phyloP scores from a whole-genome alignment of 768 basidiomycete species.

The Pisolithus marmoratus region DNA sequence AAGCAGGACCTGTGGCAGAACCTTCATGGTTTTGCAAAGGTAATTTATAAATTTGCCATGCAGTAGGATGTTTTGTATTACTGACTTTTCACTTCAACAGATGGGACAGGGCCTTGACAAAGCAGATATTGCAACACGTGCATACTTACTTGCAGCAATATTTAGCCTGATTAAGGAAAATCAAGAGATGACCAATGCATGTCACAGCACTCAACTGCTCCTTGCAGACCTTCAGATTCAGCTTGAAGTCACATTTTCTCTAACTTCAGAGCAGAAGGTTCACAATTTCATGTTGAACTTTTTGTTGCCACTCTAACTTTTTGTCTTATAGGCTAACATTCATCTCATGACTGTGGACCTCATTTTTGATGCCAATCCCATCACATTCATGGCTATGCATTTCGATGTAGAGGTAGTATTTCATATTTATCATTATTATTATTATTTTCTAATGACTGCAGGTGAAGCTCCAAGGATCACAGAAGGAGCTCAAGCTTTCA shows the following conservation, averaged over 20 bases:
- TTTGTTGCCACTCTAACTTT: neutral
- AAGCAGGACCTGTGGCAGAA: neutral
- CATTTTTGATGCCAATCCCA: neutral
- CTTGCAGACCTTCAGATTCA: too few species aligned
- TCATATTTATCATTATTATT: neutral
- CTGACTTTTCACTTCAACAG: too few species aligned
- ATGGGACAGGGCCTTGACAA: neutral
- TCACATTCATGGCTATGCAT: neutral
- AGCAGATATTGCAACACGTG: neutral
- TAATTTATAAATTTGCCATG: neutral
- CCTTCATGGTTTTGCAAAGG: neutral
- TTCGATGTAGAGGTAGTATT: neutral
- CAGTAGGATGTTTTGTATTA: too few species aligned
- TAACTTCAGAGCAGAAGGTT: neutral
- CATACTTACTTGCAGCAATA: neutral
- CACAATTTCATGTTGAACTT: too few species aligned
- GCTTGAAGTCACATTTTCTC: neutral
- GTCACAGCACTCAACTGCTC: neutral
- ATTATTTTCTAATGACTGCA: neutral
- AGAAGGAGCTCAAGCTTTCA: neutral
- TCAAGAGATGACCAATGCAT: neutral
- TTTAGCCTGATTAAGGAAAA: neutral
- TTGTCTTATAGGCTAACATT: neutral
- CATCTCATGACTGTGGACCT: neutral
- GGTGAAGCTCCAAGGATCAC: neutral